Evolutionary conservation across 2,329 filamentous ascomycete species (phyloP), one percentile per base, ranked within the genome.

Genomic region (Cladophialophora bantiana): DNA sequence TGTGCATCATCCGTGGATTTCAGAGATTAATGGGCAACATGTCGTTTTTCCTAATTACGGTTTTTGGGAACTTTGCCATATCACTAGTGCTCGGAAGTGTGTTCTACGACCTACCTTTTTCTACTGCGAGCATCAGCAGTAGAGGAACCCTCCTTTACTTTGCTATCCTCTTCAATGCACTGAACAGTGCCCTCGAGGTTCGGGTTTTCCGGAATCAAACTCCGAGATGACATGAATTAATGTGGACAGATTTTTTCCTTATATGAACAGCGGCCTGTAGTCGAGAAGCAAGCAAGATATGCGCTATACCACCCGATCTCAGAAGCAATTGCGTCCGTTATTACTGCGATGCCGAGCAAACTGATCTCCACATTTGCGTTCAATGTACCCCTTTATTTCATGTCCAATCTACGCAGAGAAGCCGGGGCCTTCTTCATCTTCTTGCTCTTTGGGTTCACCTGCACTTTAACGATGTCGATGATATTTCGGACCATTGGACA

Each of bases 231-330:
- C 26, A 26, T 26, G 26, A 26, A 36, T 4, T 36, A 12, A 36
- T 12, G 10, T 36, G 35, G 7, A 7, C 10, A 52, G 57, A 64
- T 69, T 53, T 31, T 58, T 40, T 93, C 91, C 0, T 84, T 96
- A 4, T 97, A 95, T 76, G 87, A 91, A 1, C 93, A 97, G 85
- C 90, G 94, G 40, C 90, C 91, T 1, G 96, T 97, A 73, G 92
- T 97, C 67, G 93, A 97, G 76, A 97, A 97, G 77, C 94, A 97
- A 73, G 81, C 85, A 64, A 88, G 90, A 66, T 97, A 96, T 76
- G 93, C 93, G 18, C 84, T 97, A 26, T 96, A 97, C 74, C 93
- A 96, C 74, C 92, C 94, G 0, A 93, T 90, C 10, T 90, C 93
- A 15, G 93, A 97, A 83, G 91, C 93, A n/a, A 84, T 92, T 66